Percentiles rank a stretch among this genome's conserved stretches.
These are phyloP conservation scores for Flaveria trinervia DNA, from an alignment of 129 eudicot genomes.

Conservation along the genomic window DNA sequence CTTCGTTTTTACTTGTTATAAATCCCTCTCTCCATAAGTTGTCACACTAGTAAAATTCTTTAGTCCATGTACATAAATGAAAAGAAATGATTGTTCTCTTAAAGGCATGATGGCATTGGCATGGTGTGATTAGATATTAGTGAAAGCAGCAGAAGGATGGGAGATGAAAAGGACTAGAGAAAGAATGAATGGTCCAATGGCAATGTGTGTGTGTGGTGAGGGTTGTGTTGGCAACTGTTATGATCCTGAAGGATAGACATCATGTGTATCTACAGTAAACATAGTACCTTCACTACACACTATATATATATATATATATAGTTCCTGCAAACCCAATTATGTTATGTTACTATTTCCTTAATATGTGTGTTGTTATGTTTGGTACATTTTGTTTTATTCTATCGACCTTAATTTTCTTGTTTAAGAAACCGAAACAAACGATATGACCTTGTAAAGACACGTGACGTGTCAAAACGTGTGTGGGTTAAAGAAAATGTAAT, in stretches of 20 bases:
- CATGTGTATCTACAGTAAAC: conserved; percentile 23
- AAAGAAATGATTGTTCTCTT: neutral
- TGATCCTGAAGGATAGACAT: conserved; percentile 34
- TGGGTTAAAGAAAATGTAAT: neutral
- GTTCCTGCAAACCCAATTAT: conserved; percentile 12
- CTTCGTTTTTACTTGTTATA: too few relatives aligned
- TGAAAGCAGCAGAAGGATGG: conserved; percentile 21
- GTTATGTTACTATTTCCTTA: neutral
- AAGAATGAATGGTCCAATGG: conserved; percentile 29
- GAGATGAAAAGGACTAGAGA: conserved; percentile 31
- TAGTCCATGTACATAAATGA: too few relatives aligned
- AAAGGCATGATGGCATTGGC: neutral
- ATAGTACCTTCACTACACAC: conserved; percentile 8
- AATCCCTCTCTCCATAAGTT: too few relatives aligned
- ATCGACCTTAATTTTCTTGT: too few relatives aligned
- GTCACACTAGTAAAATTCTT: too few relatives aligned
- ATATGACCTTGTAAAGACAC: too few relatives aligned
- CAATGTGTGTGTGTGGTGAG: neutral
- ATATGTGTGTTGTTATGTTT: neutral
- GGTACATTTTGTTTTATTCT: neutral
- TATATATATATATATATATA: neutral
- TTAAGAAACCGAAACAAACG: too few relatives aligned
- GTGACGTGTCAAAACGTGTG: too few relatives aligned
- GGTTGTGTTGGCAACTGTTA: conserved; percentile 44
- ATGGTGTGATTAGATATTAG: neutral